Percentiles rank a stretch among this genome's conserved stretches.
These are phyloP conservation scores for Aspergillus caelatus DNA, from an alignment of 2,329 filamentous ascomycete genomes.

Conservation along the genomic window DNA sequence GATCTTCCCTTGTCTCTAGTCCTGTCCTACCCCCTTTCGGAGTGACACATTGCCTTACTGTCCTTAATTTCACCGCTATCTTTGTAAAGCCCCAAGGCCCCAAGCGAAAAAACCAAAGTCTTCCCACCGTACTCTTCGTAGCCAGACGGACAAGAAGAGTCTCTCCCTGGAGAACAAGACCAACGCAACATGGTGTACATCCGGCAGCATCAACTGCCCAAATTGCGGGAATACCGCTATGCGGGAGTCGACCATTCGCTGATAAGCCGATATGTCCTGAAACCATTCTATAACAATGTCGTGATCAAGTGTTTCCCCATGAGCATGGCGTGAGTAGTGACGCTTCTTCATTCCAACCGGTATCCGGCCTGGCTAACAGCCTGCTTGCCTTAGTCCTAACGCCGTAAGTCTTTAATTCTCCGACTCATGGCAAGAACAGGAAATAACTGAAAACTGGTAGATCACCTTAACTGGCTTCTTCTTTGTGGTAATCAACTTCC, in stretches of 20 bases:
- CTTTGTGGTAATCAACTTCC: conserved; percentile 85
- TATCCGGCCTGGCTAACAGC: conserved; percentile 16
- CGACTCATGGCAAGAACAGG: conserved; percentile 4
- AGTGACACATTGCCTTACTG: conserved; percentile 1
- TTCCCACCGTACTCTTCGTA: conserved; percentile 1
- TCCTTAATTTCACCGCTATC: conserved; percentile 1
- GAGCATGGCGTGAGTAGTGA: conserved; percentile 75
- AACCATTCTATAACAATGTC: conserved; percentile 95
- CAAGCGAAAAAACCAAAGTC: neutral
- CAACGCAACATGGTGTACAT: conserved; percentile 83
- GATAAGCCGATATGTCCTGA: conserved; percentile 87
- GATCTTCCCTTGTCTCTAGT: neutral
- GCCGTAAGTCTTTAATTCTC: conserved; percentile 42
- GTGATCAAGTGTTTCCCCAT: conserved; percentile 95
- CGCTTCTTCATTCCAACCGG: conserved; percentile 1
- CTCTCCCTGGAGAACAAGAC: conserved; percentile 2
- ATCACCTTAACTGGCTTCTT: conserved; percentile 90
- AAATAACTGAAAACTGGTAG: conserved; percentile 36
- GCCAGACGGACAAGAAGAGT: neutral
- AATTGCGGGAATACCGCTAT: conserved; percentile 95
- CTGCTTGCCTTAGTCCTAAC: conserved; percentile 46
- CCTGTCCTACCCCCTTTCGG: neutral
- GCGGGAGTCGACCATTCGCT: conserved; percentile 87
- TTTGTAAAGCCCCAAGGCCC: neutral
- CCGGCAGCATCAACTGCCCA: conserved; percentile 83